These are phyloP conservation scores for Saccharomycopsis amapae DNA, from an alignment of 805 yeast species.

Conservation along the genomic window DNA sequence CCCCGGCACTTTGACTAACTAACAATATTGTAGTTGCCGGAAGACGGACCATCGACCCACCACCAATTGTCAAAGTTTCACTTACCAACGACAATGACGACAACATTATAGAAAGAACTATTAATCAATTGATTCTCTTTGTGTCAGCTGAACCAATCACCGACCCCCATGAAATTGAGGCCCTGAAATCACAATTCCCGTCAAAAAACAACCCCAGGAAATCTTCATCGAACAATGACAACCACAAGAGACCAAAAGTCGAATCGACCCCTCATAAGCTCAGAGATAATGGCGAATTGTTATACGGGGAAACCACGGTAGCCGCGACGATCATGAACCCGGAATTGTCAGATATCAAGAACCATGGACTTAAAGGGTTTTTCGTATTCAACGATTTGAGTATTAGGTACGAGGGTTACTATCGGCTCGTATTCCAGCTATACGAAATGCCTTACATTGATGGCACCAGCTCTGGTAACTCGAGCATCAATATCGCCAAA, in stretches of 20 bases:
- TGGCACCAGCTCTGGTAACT: not conserved
- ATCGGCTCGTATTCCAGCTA: constrained; percentile 26
- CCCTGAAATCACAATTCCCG: not conserved
- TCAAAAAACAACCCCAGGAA: not conserved
- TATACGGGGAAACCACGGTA: constrained; percentile 24
- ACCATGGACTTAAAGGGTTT: constrained; percentile 21
- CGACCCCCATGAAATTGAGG: constrained; percentile 1
- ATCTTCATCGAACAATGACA: too few relatives aligned
- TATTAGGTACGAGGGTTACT: constrained; percentile 29
- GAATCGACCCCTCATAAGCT: not conserved
- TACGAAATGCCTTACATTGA: constrained; percentile 25
- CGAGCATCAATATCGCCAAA: not conserved
- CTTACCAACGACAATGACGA: constrained; percentile 23
- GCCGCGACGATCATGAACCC: constrained; percentile 23
- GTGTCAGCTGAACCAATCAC: constrained; percentile 15
- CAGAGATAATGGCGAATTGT: constrained; percentile 2
- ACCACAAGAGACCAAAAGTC: not conserved
- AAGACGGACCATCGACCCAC: constrained; percentile 31
- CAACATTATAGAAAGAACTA: constrained; percentile 27
- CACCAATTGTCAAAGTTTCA: constrained; percentile 27
- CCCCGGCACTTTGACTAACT: constrained; percentile 3
- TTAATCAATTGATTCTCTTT: constrained; percentile 12
- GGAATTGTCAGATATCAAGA: constrained; percentile 5
- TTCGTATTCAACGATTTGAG: constrained; percentile 29
- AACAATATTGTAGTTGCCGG: constrained; percentile 24